Percentiles rank a stretch among this genome's conserved stretches.
phyloP scores from a whole-genome alignment of 2,329 filamentous ascomycete genomes.

The Amesomyces nigricolor region DNA sequence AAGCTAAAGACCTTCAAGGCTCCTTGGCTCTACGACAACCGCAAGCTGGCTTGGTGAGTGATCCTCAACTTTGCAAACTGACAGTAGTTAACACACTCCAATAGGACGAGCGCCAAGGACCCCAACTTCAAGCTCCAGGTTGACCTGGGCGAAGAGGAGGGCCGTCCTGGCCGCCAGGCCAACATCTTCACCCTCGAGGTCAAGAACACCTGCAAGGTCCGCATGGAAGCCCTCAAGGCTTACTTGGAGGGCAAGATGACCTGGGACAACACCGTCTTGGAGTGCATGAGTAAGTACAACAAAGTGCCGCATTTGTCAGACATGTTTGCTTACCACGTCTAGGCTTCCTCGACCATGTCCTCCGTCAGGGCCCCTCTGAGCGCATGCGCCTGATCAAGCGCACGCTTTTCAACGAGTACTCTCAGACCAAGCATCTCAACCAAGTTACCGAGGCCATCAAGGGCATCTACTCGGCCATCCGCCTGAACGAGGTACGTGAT shows the following conservation, averaged over 20 bases:
- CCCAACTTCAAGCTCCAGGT: conserved; percentile 51
- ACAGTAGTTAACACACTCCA: not conserved
- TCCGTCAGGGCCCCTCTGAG: conserved; percentile 72
- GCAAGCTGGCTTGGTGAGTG: conserved; percentile 70
- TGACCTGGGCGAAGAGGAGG: conserved; percentile 65
- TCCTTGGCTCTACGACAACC: conserved; percentile 72
- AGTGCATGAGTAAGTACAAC: conserved; percentile 61
- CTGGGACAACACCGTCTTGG: conserved; percentile 64
- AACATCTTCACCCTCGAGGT: conserved; percentile 57
- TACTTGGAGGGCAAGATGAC: conserved; percentile 58
- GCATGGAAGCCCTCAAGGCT: conserved; percentile 57
- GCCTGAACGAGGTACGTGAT: conserved; percentile 56
- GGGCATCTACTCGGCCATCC: conserved; percentile 81
- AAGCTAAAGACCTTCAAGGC: conserved; percentile 44
- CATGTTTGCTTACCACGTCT: not conserved
- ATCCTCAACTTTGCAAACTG: not conserved
- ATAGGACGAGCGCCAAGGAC: conserved; percentile 36
- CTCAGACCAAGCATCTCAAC: conserved; percentile 50
- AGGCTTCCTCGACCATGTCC: conserved; percentile 82
- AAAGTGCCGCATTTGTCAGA: not conserved
- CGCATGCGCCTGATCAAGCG: conserved; percentile 68
- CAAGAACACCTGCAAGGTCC: conserved; percentile 59
- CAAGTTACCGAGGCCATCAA: conserved; percentile 66
- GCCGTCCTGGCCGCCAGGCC: conserved; percentile 32
- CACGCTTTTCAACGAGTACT: conserved; percentile 65